These are phyloP conservation scores for Forsythia viridissima DNA, from an alignment of 257 asterid genomes.

Conservation along the genomic window DNA sequence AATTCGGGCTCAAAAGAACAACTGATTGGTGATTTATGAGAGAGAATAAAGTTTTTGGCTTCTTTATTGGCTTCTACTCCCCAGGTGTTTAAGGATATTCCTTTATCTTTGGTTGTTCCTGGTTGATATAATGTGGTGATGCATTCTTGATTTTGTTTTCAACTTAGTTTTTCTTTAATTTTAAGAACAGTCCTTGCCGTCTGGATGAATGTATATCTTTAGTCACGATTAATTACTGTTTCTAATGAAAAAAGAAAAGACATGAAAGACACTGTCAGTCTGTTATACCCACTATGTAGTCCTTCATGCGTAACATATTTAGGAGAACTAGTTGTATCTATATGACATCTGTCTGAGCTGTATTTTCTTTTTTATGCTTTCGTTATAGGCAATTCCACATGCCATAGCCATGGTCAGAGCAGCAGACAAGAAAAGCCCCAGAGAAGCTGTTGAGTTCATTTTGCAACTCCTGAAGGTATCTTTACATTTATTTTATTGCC, in stretches of 20 bases:
- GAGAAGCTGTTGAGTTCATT: slow-evolving; percentile 97
- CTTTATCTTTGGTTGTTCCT: not conserved
- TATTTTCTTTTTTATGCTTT: slow-evolving; percentile 22
- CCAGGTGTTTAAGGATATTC: not conserved
- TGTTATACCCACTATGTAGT: not conserved
- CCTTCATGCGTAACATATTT: not conserved
- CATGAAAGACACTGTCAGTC: not conserved
- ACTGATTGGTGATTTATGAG: not conserved
- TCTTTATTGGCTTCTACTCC: not conserved
- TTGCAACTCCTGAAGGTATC: slow-evolving; percentile 94
- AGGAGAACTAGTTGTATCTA: not conserved
- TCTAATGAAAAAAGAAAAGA: not conserved
- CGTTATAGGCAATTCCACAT: slow-evolving; percentile 84
- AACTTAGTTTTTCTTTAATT: not conserved
- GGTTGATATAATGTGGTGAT: not conserved
- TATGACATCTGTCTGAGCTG: slow-evolving; percentile 8
- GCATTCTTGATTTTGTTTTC: not conserved
- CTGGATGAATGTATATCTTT: not conserved
- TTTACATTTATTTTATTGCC: slow-evolving; percentile 7
- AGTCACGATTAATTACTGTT: not conserved
- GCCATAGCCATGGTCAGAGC: slow-evolving; percentile 90
- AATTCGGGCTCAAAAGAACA: not conserved
- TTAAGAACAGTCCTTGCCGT: not conserved
- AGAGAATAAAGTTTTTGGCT: not conserved
- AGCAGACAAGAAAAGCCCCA: slow-evolving; percentile 88